Base-by-base conservation (phyloP, 805 yeast species). In the Cyberlindnera sargentensis region DNA sequence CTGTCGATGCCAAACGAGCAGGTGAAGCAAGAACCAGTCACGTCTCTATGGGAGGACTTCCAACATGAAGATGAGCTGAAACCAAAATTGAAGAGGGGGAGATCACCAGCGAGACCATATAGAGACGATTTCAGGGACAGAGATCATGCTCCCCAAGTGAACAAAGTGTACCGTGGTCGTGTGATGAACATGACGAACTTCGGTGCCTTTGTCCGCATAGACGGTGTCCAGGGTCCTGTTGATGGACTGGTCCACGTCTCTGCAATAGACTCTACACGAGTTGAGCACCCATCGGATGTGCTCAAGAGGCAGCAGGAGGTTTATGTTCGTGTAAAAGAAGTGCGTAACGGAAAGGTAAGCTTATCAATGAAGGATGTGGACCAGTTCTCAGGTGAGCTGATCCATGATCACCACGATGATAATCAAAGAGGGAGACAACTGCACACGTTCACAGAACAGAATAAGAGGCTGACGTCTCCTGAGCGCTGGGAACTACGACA, bases 401-500 rank as follows among this genome's bases (percentile, higher is more conserved):
- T 41, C 6, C 27, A 32, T 4, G 37, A 33, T 26, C 15, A 9
- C 11, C 10, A 11, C 15, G 25, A 35, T 25, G 46, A 43, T 4
- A 34, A 31, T 15, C 43, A 49, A 41, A 49, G 56, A 10, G 40
- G 52, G 38, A 36, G 54, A 34, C 46, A 46, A 37, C 46, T 51
- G 2, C 40, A 45, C 3, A 50, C 50, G 30, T 31, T 38, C 7
- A 35, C 33, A 8, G 52, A 50, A 9, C 49, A 45, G 6, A 67
- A 62, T 47, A 64, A 71, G 47, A 70, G 85, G 41, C 60, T 82
- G 31, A 82, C 95, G 0, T 84, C 95, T 0, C 95, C 95, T 0
- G 98, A 90, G 62, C 64, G 88, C 44, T 90, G 96, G 95, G 97
- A 91, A 57, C 72, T 86, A 41, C 70, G 84, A 31, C 96, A 90